A percentile compares a stretch with the other conserved stretches of the same genome.
Conservation (phyloP, 2,329 filamentous ascomycete genomes). For the Ceratocystis huliohia region DNA sequence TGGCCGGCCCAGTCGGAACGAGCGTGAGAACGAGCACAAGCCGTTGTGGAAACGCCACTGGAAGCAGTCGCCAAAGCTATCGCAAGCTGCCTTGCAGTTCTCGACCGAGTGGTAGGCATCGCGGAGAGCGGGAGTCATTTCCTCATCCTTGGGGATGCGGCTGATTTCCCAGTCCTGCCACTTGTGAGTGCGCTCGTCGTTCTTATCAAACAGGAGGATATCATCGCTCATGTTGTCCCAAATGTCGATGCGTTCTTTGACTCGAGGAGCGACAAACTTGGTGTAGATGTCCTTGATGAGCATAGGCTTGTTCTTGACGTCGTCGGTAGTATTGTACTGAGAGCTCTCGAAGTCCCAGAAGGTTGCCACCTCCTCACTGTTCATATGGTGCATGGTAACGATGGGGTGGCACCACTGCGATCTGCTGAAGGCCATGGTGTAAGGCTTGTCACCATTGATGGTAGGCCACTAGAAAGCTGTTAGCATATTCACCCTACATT, state of each 20-base stretch:
- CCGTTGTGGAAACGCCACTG: slow-evolving; percentile 33
- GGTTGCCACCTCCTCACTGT: slow-evolving; percentile 37
- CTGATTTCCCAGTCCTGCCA: slow-evolving; percentile 24
- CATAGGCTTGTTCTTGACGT: slow-evolving; percentile 26
- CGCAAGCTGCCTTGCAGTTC: slow-evolving; percentile 36
- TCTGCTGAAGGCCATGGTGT: slow-evolving; percentile 35
- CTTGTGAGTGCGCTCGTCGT: slow-evolving; percentile 26
- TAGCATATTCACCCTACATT: background rate
- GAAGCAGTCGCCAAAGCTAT: slow-evolving; percentile 30
- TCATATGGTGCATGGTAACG: slow-evolving; percentile 44
- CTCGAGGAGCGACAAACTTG: slow-evolving; percentile 33
- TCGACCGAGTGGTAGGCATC: slow-evolving; percentile 33
- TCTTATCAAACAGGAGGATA: slow-evolving; percentile 31
- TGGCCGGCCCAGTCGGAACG: slow-evolving; percentile 32
- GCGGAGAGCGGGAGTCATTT: slow-evolving; percentile 30
- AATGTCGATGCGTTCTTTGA: slow-evolving; percentile 32
- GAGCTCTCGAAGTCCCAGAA: slow-evolving; percentile 41
- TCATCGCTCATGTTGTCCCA: slow-evolving; percentile 44
- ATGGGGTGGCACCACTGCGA: slow-evolving; percentile 45
- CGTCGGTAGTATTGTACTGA: slow-evolving; percentile 25
- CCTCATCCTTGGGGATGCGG: slow-evolving; percentile 27
- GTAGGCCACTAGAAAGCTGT: slow-evolving; percentile 35
- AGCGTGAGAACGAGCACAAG: slow-evolving; percentile 29
- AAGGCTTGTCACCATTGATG: slow-evolving; percentile 44
- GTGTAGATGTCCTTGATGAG: slow-evolving; percentile 38